Percentiles rank a stretch among this genome's conserved stretches.
Evolutionary conservation across 306 rosid genomes (phyloP).

Genomic region (Cotoneaster glaucophyllus): DNA sequence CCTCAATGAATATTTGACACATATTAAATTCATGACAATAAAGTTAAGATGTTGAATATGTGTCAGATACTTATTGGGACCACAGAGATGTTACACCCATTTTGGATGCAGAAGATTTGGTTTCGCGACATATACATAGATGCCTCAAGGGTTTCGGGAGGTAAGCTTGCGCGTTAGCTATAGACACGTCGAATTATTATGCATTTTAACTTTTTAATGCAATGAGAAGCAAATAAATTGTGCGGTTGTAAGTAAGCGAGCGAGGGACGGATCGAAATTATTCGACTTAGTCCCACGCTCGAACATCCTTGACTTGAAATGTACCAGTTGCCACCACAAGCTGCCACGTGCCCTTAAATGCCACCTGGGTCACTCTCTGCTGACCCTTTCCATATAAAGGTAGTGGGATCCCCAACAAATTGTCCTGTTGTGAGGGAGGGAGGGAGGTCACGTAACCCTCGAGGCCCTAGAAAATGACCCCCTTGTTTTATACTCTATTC

Average conservation of each 20-base stretch:
- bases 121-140: too few relatives aligned
- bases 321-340: background rate
- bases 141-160: too few relatives aligned
- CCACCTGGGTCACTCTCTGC: slow-evolving; percentile 14
- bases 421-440: slow-evolving; percentile 20
- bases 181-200: too few relatives aligned
- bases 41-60: too few relatives aligned
- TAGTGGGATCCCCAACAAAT: background rate
- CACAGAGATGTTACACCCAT: too few relatives aligned
- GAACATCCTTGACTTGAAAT: background rate
- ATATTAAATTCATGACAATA: too few relatives aligned
- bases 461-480: slow-evolving; percentile 9
- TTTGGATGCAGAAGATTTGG: too few relatives aligned
- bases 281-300: background rate
- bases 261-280: background rate
- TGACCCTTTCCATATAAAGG: slow-evolving; percentile 28
- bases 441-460: background rate
- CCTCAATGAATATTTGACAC: too few relatives aligned
- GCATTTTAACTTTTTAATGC: too few relatives aligned
- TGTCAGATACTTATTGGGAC: too few relatives aligned
- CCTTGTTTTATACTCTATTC: background rate
- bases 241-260: background rate
- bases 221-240: too few relatives aligned
- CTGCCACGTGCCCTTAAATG: slow-evolving; percentile 25
- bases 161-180: too few relatives aligned